Base-by-base conservation (phyloP, 305 asterid species). In the Fraxinus albicans region DNA sequence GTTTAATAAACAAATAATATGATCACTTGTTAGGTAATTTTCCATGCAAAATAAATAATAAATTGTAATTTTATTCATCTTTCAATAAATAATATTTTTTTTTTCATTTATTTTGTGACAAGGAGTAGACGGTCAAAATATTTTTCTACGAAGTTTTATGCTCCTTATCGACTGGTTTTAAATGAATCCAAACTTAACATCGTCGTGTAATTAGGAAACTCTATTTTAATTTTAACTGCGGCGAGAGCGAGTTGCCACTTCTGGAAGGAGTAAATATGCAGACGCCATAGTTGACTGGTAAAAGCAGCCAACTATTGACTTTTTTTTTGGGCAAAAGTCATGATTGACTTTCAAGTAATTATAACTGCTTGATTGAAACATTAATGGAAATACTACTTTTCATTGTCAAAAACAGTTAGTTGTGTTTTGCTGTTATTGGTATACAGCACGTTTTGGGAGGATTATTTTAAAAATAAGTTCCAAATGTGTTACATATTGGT, bases 381-480 rank as follows among this genome's bases (percentile, higher is more conserved):
- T 50, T 15, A 4, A 50, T 50, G 8, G 58, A 47, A 13, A 47
- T 2, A 50, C 7, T 3, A 50, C 21, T 17, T 17, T 50, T 50
- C 58, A 47, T 47, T 50, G 63, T 50, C 63, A 25, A 50, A 50
- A 50, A 6, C 29, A 58, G 19, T 0, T 19, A 19, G 12, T 19
- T 84, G 87, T 81, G 86, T 77, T 76, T 84, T 27, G 2, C 67
- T 76, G 74, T 73, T 50, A 21, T 33, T 76, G 82, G 27, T 25
- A 25, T 25, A 25, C 27, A 25, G 27, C 27, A 25, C 27, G 27
- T 25, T 25, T 25, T 25, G 27, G 27, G 27, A 25, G 27, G 27
- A 0, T 25, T 47, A 13, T 47, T 47, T 12, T 47, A 13, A 10
- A 44, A 44, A 2, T 44, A 44, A 44, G 58, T 47, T 47, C 17